A percentile compares a stretch with the other conserved stretches of the same genome.
These are phyloP conservation scores for Asterophora lycoperdoides DNA, from an alignment of 768 basidiomycete species.

Conservation along the genomic window DNA sequence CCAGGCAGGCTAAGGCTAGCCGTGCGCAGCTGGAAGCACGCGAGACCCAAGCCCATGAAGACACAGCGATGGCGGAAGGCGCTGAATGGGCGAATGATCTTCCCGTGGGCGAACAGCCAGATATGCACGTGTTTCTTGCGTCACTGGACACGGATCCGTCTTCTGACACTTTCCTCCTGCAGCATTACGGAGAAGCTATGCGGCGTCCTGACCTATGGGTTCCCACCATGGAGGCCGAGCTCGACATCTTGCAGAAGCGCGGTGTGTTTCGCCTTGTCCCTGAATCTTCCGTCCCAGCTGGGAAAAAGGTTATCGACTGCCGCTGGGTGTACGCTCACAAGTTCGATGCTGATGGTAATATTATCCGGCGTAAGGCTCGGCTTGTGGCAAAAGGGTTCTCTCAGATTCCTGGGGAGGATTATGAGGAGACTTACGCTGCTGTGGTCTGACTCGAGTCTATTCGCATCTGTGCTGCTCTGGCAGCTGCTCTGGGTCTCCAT, in stretches of 20 bases:
- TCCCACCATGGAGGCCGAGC: slow-evolving; percentile 12
- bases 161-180: too few species aligned
- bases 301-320: slow-evolving; percentile 8
- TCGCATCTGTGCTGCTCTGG: too few species aligned
- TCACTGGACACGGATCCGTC: background rate
- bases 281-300: background rate
- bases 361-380: too few species aligned
- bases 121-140: too few species aligned
- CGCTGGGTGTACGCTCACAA: slow-evolving; percentile 26
- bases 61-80: background rate
- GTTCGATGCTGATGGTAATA: slow-evolving; percentile 23
- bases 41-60: background rate
- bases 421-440: too few species aligned
- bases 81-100: slow-evolving; percentile 1
- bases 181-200: slow-evolving; percentile 10
- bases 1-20: background rate
- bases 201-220: slow-evolving; percentile 10
- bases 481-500: too few species aligned
- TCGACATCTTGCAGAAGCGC: too few species aligned
- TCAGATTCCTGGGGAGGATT: too few species aligned
- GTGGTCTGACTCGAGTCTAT: too few species aligned
- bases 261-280: too few species aligned
- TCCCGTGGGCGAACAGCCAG: too few species aligned
- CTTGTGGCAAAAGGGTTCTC: too few species aligned
- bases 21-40: background rate